Evolutionary conservation across 352 stramenopile species (phyloP), one percentile per base, ranked within the genome.

Genomic region (Phytophthora idaei): DNA sequence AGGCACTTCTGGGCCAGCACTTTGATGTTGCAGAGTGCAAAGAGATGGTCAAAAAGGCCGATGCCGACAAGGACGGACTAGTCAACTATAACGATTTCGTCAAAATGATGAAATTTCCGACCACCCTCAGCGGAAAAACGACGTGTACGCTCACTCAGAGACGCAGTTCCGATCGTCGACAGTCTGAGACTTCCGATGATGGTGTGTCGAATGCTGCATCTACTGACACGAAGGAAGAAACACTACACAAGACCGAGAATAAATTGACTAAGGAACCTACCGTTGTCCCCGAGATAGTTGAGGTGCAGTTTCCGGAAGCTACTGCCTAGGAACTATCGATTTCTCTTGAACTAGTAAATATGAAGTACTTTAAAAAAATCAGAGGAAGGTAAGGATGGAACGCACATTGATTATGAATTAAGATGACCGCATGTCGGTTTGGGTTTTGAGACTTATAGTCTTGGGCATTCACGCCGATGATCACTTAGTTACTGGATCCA

Each of bases 81-180:
- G 74, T 92, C 21, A 81, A 83, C 27, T 90, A 86, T 28, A 72
- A 88, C 2, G 85, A 93, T 61, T 93, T 92, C 55, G 69, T 69
- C 36, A 89, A 88, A 29, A 83, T 93, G 70, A 74, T 93, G 62
- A 87, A 83, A 58, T 58, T 78, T 1, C 64, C 58, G 2, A 42
- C 9, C 7, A 44, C 6, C 2, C 47, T 65, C 9, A 61, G 56
- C 7, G 57, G 62, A 10, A 58, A 59, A 14, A 9, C 32, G 5
- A 42, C 36, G 5, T 39, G 34, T 12, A 39, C 25, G 4, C 32
- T 37, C 15, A 27, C 44, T 51, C 57, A 32, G 25, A 45, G 66
- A 53, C 61, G 69, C 32, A 66, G 56, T 9, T 69, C 70, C 2
- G 69, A 63, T 52, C 11, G 46, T 27, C 10, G 46, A 12, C 32